Percentiles rank a stretch among this genome's conserved stretches.
Evolutionary conservation across 768 basidiomycete species (phyloP).

Genomic region (Suillus clintonianus): DNA sequence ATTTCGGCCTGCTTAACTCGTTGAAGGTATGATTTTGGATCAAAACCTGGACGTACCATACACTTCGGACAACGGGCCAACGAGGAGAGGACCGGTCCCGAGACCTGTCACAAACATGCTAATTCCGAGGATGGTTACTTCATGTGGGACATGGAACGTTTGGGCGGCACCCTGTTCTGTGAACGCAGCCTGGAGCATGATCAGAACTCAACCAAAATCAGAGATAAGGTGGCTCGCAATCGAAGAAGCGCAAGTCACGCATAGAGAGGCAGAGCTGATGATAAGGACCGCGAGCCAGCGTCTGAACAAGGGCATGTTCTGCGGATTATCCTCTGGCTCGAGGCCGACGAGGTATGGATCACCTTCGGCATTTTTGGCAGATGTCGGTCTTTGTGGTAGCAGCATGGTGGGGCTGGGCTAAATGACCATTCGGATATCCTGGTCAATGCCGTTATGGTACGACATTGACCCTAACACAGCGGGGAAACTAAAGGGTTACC

Average conservation of each 20-base stretch:
- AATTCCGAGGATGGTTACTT: constrained; percentile 51
- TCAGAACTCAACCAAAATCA: neutral
- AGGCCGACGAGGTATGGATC: constrained; percentile 35
- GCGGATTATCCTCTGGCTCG: constrained; percentile 44
- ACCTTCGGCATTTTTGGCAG: constrained; percentile 2
- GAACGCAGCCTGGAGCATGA: constrained; percentile 49
- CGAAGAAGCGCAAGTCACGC: constrained; percentile 58
- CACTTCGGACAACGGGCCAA: constrained; percentile 46
- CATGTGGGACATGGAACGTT: constrained; percentile 52
- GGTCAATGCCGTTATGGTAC: constrained; percentile 6
- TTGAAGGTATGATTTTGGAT: neutral
- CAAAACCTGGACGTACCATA: constrained; percentile 20
- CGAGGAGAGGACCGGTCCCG: constrained; percentile 32
- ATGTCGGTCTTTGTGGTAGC: constrained; percentile 1
- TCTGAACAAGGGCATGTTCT: constrained; percentile 37
- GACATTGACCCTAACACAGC: neutral
- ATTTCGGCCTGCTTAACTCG: constrained; percentile 50
- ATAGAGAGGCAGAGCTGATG: constrained; percentile 49
- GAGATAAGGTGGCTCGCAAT: constrained; percentile 40
- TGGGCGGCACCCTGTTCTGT: constrained; percentile 60
- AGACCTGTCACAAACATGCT: constrained; percentile 46
- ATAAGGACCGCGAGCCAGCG: constrained; percentile 52
- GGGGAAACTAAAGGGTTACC: too few relatives aligned
- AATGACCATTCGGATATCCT: constrained; percentile 6
- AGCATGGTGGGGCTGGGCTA: constrained; percentile 11